phyloP scores from a whole-genome alignment of 768 basidiomycete genomes.

The Trametes villosa region DNA sequence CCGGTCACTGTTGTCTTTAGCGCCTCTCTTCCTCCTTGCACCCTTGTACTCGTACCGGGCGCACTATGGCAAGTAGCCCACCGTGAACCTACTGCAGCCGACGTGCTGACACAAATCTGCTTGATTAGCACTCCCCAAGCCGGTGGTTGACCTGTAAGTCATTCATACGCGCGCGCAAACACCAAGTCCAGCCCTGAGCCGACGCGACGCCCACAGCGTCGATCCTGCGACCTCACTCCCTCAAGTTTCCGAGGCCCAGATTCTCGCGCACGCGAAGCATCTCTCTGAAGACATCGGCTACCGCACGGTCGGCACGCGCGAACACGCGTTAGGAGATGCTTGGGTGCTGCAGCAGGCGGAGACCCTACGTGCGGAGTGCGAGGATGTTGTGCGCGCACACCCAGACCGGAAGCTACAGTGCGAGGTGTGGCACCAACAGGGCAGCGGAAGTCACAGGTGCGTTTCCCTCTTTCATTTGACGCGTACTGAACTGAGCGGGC shows the following conservation, averaged over 20 bases:
- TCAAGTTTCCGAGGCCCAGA: conserved; percentile 72
- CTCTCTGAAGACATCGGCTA: conserved; percentile 89
- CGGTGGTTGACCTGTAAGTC: conserved; percentile 56
- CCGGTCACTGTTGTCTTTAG: conserved; percentile 57
- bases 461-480: conserved; percentile 30
- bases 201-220: conserved; percentile 20
- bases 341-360: conserved; percentile 79
- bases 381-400: conserved; percentile 41
- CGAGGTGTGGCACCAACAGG: conserved; percentile 89
- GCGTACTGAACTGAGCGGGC: background rate
- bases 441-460: conserved; percentile 86
- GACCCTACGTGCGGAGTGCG: conserved; percentile 64
- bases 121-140: conserved; percentile 57
- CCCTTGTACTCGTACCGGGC: conserved; percentile 52
- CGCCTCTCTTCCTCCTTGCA: conserved; percentile 56
- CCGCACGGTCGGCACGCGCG: conserved; percentile 87
- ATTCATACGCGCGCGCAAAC: background rate
- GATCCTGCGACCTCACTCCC: conserved; percentile 62
- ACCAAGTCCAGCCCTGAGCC: background rate
- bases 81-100: background rate
- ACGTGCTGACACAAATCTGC: no score
- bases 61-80: conserved; percentile 39
- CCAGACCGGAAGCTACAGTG: conserved; percentile 71
- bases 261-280: conserved; percentile 63
- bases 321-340: conserved; percentile 82